A percentile compares a stretch with the other conserved stretches of the same genome.
These are phyloP conservation scores for Onygenales sp. DNA, from an alignment of 2,329 filamentous ascomycete genomes.

Conservation along the genomic window DNA sequence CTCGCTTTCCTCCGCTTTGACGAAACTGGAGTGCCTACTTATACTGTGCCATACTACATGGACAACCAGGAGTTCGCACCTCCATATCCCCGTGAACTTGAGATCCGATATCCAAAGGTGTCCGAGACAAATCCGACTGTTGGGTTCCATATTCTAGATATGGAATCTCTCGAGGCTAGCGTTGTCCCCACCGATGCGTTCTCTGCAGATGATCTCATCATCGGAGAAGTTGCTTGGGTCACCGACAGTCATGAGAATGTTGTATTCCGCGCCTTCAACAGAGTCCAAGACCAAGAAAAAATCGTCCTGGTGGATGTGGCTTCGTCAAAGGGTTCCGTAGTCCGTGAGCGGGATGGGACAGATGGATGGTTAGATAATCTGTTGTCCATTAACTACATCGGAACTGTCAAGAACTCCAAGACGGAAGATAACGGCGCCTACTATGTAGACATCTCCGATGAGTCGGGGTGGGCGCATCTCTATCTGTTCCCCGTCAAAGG, in stretches of 20 bases:
- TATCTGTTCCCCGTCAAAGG: conserved; percentile 54
- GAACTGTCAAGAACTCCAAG: conserved; percentile 23
- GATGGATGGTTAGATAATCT: conserved; percentile 53
- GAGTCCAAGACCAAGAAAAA: conserved; percentile 57
- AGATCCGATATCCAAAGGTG: conserved; percentile 60
- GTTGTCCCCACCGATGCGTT: conserved; percentile 49
- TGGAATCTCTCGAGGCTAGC: conserved; percentile 38
- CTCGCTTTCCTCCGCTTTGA: conserved; percentile 83
- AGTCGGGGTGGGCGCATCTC: conserved; percentile 56
- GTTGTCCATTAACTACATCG: conserved; percentile 37
- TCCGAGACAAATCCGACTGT: conserved; percentile 59
- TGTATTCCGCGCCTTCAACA: conserved; percentile 58
- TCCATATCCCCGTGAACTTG: conserved; percentile 52
- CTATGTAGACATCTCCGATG: conserved; percentile 59
- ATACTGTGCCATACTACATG: conserved; percentile 59
- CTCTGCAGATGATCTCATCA: conserved; percentile 50
- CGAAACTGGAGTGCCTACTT: conserved; percentile 59
- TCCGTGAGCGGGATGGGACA: conserved; percentile 49
- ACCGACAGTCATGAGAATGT: conserved; percentile 52
- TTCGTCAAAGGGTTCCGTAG: conserved; percentile 35
- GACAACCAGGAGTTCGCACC: conserved; percentile 47
- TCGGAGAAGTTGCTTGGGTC: conserved; percentile 60
- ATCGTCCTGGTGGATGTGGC: conserved; percentile 50
- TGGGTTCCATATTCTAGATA: conserved; percentile 47
- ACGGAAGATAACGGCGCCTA: conserved; percentile 33